Conservation (phyloP, 331 rosid species). For the Malus hybrid region DNA sequence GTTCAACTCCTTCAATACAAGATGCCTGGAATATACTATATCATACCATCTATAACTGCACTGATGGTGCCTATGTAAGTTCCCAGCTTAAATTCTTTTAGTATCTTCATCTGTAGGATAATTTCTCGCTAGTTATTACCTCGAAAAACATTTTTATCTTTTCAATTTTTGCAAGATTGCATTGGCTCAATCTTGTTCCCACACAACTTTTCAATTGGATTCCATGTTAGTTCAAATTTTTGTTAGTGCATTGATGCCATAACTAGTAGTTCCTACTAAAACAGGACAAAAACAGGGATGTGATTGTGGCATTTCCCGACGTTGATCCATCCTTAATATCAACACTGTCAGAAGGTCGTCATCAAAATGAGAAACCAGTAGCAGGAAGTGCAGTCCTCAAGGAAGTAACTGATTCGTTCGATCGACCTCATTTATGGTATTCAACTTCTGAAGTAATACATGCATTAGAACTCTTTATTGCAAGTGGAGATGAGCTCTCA, state of each 20-base stretch:
- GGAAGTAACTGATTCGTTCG: conserved; percentile 45
- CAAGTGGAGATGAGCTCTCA: conserved; percentile 55
- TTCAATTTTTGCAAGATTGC: neutral
- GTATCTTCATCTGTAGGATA: neutral
- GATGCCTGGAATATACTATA: conserved; percentile 63
- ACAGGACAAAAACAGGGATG: conserved; percentile 90
- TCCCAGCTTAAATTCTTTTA: neutral
- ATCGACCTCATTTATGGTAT: conserved; percentile 83
- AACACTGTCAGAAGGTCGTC: conserved; percentile 12
- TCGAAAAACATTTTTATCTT: neutral
- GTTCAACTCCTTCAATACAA: conserved; percentile 45
- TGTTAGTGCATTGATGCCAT: too few species aligned
- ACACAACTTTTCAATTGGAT: neutral
- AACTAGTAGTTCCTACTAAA: neutral
- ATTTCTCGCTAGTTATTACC: neutral
- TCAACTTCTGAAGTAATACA: conserved; percentile 69
- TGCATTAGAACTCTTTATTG: conserved; percentile 61
- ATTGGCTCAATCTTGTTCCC: neutral
- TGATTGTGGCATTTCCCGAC: conserved; percentile 84
- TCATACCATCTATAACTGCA: conserved; percentile 66
- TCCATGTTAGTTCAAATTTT: too few species aligned
- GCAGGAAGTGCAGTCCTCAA: conserved; percentile 21
- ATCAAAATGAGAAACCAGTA: conserved; percentile 16
- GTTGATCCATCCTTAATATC: conserved; percentile 63
- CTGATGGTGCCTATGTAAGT: conserved; percentile 76